A percentile compares a stretch with the other conserved stretches of the same genome.
phyloP scores from a whole-genome alignment of 495 filamentous ascomycete species.

The Saxispiralis lemnorum region DNA sequence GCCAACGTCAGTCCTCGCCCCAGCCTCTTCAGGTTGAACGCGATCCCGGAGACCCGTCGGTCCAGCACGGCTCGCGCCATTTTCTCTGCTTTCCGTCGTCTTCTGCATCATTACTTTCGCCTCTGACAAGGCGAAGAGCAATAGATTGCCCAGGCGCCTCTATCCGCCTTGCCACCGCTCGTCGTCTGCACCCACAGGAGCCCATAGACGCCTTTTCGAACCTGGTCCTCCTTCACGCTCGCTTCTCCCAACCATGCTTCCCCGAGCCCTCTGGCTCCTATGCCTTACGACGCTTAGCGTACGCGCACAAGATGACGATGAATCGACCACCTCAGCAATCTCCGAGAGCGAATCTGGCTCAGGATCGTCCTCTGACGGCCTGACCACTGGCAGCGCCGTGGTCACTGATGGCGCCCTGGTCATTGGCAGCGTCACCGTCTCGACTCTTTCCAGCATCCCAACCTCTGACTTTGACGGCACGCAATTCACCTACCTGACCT shows the following conservation, averaged over 20 bases:
- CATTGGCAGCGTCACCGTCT: neutral
- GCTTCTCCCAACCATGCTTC: slow-evolving; percentile 14
- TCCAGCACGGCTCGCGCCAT: no score
- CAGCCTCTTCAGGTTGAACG: no score
- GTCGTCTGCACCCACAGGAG: no score
- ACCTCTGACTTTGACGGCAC: slow-evolving; percentile 12
- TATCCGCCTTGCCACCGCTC: no score
- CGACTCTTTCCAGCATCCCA: slow-evolving; percentile 3
- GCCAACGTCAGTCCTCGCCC: no score
- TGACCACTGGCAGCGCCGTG: neutral
- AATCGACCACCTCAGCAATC: neutral
- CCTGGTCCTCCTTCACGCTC: slow-evolving; percentile 8
- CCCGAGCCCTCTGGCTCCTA: slow-evolving; percentile 8
- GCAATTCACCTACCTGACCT: slow-evolving; percentile 7
- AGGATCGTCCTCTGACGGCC: neutral
- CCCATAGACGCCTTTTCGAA: no score
- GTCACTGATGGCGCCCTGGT: neutral
- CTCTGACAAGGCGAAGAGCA: no score
- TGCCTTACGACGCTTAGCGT: slow-evolving; percentile 5
- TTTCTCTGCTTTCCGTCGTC: no score
- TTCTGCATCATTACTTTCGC: no score
- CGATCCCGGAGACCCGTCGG: no score
- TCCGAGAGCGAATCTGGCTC: slow-evolving; percentile 5
- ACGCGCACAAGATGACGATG: slow-evolving; percentile 1
- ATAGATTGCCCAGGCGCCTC: no score